Evolutionary conservation across 2,329 filamentous ascomycete genomes (phyloP).

Genomic region (Aspergillus latus): DNA sequence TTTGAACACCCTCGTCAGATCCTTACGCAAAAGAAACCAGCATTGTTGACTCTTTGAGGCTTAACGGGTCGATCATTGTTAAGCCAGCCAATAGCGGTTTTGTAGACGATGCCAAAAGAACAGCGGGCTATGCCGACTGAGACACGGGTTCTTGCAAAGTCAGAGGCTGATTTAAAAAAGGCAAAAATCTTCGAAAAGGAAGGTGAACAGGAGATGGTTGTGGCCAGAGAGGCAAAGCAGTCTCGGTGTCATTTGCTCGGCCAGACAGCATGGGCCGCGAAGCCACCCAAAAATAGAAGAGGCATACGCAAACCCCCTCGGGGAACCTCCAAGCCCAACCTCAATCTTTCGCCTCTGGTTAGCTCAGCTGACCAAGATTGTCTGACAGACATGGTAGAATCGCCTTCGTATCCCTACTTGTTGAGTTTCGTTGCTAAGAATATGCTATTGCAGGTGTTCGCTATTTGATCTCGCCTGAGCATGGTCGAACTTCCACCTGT

Average conservation of each 20-base stretch:
- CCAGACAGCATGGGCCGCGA: conserved; percentile 8
- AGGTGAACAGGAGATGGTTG: neutral
- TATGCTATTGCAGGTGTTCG: neutral
- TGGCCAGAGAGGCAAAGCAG: neutral
- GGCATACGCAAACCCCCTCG: conserved; percentile 19
- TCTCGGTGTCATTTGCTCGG: neutral
- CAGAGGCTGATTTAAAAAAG: neutral
- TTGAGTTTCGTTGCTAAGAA: neutral
- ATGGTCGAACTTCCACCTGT: neutral
- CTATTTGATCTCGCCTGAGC: neutral
- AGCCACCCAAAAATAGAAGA: conserved; percentile 18
- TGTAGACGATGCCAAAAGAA: neutral
- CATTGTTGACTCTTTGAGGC: neutral
- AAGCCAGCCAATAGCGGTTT: neutral
- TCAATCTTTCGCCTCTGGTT: neutral
- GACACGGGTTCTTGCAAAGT: neutral
- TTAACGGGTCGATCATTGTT: neutral
- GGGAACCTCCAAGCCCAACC: neutral
- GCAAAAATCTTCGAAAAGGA: neutral
- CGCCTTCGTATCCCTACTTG: neutral
- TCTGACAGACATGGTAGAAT: neutral
- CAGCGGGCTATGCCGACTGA: neutral
- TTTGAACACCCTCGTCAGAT: neutral
- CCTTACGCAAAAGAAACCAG: neutral
- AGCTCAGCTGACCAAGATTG: neutral